These are phyloP conservation scores for Vicia villosa DNA, from an alignment of 306 rosid genomes.

Conservation along the genomic window DNA sequence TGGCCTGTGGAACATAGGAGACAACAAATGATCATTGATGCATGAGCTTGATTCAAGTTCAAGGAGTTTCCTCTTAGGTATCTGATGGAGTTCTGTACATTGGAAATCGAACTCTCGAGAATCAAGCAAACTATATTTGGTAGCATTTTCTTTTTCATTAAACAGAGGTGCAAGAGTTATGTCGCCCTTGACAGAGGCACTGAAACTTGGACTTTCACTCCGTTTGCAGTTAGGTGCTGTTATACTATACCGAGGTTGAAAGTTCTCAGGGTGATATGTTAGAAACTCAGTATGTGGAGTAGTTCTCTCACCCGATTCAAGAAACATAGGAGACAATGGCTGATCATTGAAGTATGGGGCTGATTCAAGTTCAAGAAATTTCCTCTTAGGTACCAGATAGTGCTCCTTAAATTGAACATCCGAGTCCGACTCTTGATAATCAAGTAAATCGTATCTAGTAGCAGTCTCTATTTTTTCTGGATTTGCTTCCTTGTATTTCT, in stretches of 20 bases:
- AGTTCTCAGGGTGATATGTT: conserved; percentile 31
- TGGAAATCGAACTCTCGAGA: conserved; percentile 46
- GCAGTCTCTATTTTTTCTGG: conserved; percentile 36
- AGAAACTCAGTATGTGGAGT: conserved; percentile 40
- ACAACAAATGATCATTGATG: conserved; percentile 41
- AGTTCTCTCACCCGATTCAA: conserved; percentile 42
- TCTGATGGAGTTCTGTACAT: conserved; percentile 39
- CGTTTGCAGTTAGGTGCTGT: conserved; percentile 44
- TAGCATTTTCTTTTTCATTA: conserved; percentile 39
- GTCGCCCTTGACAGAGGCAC: conserved; percentile 37
- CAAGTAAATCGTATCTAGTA: conserved; percentile 41
- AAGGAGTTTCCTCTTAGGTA: conserved; percentile 39
- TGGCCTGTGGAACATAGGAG: conserved; percentile 45
- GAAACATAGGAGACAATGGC: conserved; percentile 42
- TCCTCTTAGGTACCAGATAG: conserved; percentile 39
- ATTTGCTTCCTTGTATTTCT: conserved; percentile 39
- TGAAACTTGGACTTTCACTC: conserved; percentile 36
- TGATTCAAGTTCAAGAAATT: conserved; percentile 43
- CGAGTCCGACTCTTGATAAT: conserved; percentile 41
- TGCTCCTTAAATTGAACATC: conserved; percentile 48
- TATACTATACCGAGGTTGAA: conserved; percentile 39
- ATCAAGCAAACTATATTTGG: conserved; percentile 42
- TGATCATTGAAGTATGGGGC: conserved; percentile 43
- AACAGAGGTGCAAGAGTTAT: conserved; percentile 35
- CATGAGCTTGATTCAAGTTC: conserved; percentile 48